A percentile compares a stretch with the other conserved stretches of the same genome.
Conservation (phyloP, 192 early-diverging fungal genomes). For the Umbelopsis sp. region DNA sequence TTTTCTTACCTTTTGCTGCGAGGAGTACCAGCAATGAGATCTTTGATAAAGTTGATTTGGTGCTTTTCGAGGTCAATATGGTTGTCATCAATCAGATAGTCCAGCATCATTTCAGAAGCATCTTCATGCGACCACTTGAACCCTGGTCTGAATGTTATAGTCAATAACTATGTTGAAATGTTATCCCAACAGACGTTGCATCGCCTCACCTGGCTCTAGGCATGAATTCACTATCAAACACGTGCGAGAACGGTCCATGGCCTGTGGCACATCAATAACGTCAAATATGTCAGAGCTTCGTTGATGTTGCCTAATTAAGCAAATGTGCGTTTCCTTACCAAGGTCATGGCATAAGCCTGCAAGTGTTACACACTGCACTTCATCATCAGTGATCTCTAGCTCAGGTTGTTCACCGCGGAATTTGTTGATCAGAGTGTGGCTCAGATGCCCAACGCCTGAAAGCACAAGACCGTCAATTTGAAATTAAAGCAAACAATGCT, state of each 20-base stretch:
- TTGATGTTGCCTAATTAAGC: conserved; percentile 4
- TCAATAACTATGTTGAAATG: neutral
- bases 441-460: conserved; percentile 80
- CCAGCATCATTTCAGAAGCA: conserved; percentile 85
- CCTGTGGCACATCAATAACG: conserved; percentile 44
- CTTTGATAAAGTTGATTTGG: conserved; percentile 67
- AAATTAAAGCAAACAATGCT: neutral
- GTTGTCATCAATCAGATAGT: conserved; percentile 73
- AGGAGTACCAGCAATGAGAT: conserved; percentile 69
- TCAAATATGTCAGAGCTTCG: conserved; percentile 2
- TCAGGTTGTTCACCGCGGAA: conserved; percentile 77
- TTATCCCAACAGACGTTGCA: neutral
- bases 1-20: conserved; percentile 43
- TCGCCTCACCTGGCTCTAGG: conserved; percentile 49
- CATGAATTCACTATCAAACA: conserved; percentile 93
- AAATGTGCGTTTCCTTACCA: conserved; percentile 41
- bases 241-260: conserved; percentile 96
- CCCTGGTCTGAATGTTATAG: conserved; percentile 36
- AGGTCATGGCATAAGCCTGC: conserved; percentile 96
- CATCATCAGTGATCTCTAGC: conserved; percentile 74
- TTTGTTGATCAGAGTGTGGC: conserved; percentile 70
- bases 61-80: conserved; percentile 67
- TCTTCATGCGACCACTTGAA: conserved; percentile 74
- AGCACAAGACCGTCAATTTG: neutral
- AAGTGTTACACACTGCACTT: conserved; percentile 83